Conservation (phyloP, 495 filamentous ascomycete species). For the Penicillium lividum region DNA sequence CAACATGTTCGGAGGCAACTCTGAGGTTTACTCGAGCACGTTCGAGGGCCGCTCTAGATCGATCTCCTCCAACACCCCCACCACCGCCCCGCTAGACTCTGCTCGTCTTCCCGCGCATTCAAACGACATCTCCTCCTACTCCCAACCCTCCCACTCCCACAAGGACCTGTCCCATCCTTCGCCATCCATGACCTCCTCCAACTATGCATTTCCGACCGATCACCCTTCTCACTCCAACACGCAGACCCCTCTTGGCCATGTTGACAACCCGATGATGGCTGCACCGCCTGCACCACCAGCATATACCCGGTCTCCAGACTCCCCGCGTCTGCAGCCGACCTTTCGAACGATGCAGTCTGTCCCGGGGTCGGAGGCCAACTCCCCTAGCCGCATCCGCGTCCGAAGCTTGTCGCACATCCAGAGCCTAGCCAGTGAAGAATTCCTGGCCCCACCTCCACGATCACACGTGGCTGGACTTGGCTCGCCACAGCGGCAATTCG, state of each 20-base stretch:
- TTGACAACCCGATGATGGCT: conserved; percentile 19
- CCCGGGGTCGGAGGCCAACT: conserved; percentile 56
- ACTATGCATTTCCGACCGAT: conserved; percentile 28
- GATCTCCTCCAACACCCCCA: conserved; percentile 42
- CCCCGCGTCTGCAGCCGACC: conserved; percentile 56
- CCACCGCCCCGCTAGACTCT: conserved; percentile 43
- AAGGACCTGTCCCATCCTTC: conserved; percentile 28
- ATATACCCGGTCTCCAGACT: conserved; percentile 45
- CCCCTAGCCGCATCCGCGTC: conserved; percentile 77
- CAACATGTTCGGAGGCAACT: conserved; percentile 53
- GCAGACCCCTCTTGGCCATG: conserved; percentile 23
- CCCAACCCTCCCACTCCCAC: conserved; percentile 32
- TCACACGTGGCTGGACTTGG: conserved; percentile 49
- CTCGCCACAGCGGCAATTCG: conserved; percentile 62
- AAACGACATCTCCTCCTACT: conserved; percentile 46
- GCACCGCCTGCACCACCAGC: conserved; percentile 6
- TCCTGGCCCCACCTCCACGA: conserved; percentile 53
- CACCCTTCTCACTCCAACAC: conserved; percentile 21
- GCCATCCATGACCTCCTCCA: conserved; percentile 38
- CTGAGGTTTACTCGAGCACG: conserved; percentile 41
- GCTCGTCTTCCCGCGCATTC: conserved; percentile 36
- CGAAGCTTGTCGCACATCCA: conserved; percentile 87
- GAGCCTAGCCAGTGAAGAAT: conserved; percentile 77
- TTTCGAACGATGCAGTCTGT: conserved; percentile 51
- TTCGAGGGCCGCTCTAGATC: conserved; percentile 35